These are phyloP conservation scores for Mesotaenium endlicherianum DNA, from an alignment of 139 green algal genomes.

Conservation along the genomic window DNA sequence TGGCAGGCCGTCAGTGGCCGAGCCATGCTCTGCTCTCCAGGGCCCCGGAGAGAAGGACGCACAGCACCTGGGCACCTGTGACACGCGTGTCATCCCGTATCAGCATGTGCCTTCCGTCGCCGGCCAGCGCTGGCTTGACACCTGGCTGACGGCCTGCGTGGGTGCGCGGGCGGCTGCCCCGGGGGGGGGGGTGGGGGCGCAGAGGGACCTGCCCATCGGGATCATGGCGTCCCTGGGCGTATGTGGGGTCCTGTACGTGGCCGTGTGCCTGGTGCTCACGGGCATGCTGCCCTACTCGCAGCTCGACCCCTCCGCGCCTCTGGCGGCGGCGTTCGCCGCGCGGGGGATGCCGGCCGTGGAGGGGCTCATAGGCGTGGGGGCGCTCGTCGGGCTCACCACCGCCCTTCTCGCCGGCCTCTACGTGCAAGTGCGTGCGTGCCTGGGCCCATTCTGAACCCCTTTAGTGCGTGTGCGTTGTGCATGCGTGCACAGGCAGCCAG, in stretches of 20 bases:
- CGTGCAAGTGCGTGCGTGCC: conserved; percentile 30
- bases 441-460: neutral
- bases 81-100: too few relatives aligned
- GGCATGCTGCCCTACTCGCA: conserved; percentile 57
- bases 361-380: conserved; percentile 28
- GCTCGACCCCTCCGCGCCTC: conserved; percentile 58
- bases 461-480: neutral
- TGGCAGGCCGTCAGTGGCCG: too few relatives aligned
- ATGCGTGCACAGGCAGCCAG: too few relatives aligned
- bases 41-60: too few relatives aligned
- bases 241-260: conserved; percentile 64
- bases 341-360: conserved; percentile 3
- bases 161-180: too few relatives aligned
- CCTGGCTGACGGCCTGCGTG: too few relatives aligned
- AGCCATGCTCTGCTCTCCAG: too few relatives aligned
- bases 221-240: conserved; percentile 60
- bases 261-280: conserved; percentile 56
- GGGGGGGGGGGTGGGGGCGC: too few relatives aligned
- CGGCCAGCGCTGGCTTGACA: too few relatives aligned
- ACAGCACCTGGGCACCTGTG: too few relatives aligned
- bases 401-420: conserved; percentile 43
- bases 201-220: conserved; percentile 63
- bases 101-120: too few relatives aligned
- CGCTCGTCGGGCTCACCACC: conserved; percentile 39
- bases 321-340: conserved; percentile 54